Percentiles rank a stretch among this genome's conserved stretches.
Conservation (phyloP, 768 basidiomycete species). For the Dentipellis sp. region DNA sequence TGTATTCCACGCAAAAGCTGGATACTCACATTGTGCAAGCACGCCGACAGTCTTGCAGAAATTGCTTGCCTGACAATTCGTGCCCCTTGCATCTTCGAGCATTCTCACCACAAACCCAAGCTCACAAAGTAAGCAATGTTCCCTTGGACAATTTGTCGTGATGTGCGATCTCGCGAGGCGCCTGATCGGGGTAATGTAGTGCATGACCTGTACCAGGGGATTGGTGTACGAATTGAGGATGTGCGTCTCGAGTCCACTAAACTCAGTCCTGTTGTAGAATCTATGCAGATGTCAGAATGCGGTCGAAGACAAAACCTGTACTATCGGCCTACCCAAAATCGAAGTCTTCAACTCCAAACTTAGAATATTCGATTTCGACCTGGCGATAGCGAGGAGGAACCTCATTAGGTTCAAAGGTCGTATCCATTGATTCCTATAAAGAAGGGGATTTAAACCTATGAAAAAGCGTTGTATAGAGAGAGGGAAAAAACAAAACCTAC, state of each 20-base stretch:
- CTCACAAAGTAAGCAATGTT: slow-evolving; percentile 93
- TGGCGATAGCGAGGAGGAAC: slow-evolving; percentile 80
- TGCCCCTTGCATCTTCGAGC: slow-evolving; percentile 91
- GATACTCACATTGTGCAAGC: slow-evolving; percentile 65
- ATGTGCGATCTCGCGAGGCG: slow-evolving; percentile 86
- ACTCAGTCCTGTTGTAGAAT: slow-evolving; percentile 88
- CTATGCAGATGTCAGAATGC: neutral
- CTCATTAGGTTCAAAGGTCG: slow-evolving; percentile 44
- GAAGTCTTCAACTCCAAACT: slow-evolving; percentile 98
- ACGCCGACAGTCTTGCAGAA: slow-evolving; percentile 92
- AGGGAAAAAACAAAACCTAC: slow-evolving; percentile 23
- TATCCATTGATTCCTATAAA: neutral
- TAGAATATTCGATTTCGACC: slow-evolving; percentile 97
- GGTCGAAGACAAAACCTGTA: neutral
- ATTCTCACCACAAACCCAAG: slow-evolving; percentile 90
- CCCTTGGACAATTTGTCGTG: slow-evolving; percentile 75
- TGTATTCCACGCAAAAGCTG: neutral
- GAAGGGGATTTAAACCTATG: neutral
- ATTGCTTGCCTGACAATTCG: slow-evolving; percentile 94
- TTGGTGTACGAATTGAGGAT: slow-evolving; percentile 98
- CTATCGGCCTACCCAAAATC: slow-evolving; percentile 72
- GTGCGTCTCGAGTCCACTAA: slow-evolving; percentile 92
- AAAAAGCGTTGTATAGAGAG: neutral
- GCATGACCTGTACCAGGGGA: slow-evolving; percentile 79
- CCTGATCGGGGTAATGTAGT: slow-evolving; percentile 73